A percentile compares a stretch with the other conserved stretches of the same genome.
These are phyloP conservation scores for Nidularia pulvinata DNA, from an alignment of 768 basidiomycete species.

Conservation along the genomic window DNA sequence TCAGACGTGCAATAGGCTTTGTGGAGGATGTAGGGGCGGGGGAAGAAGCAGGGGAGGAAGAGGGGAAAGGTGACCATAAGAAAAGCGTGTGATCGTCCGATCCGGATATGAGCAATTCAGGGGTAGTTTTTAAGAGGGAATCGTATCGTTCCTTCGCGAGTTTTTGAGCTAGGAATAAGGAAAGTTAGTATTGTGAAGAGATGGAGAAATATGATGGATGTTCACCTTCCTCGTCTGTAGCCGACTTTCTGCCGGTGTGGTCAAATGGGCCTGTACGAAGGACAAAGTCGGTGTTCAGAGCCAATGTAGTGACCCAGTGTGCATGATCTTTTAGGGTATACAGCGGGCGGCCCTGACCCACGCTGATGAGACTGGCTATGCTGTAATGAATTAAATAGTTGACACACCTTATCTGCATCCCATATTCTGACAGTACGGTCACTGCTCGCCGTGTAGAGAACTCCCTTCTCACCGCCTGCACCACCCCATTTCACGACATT, in stretches of 20 bases:
- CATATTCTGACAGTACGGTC: slow-evolving; percentile 95
- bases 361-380: not conserved
- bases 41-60: slow-evolving; percentile 21
- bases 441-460: slow-evolving; percentile 94
- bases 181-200: not conserved
- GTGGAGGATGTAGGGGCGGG: slow-evolving; percentile 14
- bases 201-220: slow-evolving; percentile 1
- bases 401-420: slow-evolving; percentile 75
- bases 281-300: slow-evolving; percentile 94
- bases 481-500: slow-evolving; percentile 98
- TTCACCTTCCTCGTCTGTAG: slow-evolving; percentile 82
- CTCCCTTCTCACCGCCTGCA: slow-evolving; percentile 63
- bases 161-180: slow-evolving; percentile 56
- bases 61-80: slow-evolving; percentile 87
- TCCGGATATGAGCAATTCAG: slow-evolving; percentile 91
- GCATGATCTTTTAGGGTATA: slow-evolving; percentile 93
- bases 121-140: slow-evolving; percentile 55
- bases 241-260: slow-evolving; percentile 77
- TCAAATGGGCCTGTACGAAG: slow-evolving; percentile 95
- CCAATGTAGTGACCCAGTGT: slow-evolving; percentile 98
- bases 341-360: slow-evolving; percentile 71
- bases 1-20: slow-evolving; percentile 66
- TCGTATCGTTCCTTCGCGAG: slow-evolving; percentile 82
- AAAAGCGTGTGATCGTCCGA: slow-evolving; percentile 99
- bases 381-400: not conserved